These are phyloP conservation scores for Saprolegnia diclina DNA, from an alignment of 352 stramenopile species.

Conservation along the genomic window DNA sequence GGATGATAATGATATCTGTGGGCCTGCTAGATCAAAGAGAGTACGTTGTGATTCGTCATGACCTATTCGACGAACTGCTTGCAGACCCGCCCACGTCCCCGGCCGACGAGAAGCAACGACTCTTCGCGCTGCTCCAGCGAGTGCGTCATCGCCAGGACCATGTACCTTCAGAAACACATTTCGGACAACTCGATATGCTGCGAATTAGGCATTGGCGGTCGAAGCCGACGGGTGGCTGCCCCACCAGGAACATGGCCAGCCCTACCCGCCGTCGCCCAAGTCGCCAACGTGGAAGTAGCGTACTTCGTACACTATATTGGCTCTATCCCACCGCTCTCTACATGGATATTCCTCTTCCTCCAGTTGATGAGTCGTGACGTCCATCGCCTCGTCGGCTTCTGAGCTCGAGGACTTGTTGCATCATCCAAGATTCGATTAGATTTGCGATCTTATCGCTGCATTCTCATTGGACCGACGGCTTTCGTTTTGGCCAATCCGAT, in stretches of 20 bases:
- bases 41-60: background rate
- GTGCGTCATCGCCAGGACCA: conserved; percentile 11
- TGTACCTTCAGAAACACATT: background rate
- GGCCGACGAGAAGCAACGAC: background rate
- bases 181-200: background rate
- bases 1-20: background rate
- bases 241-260: conserved; percentile 4
- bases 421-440: too few species aligned
- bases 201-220: background rate
- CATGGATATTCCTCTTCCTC: background rate
- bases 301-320: too few species aligned
- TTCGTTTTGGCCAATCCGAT: too few species aligned
- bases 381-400: too few species aligned
- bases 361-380: background rate
- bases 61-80: too few species aligned
- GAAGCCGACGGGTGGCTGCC: background rate
- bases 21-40: background rate
- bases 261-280: background rate
- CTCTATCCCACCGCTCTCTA: background rate
- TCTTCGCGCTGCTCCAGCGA: conserved; percentile 5
- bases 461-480: too few species aligned
- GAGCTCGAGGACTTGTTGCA: too few species aligned
- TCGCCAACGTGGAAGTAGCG: conserved; percentile 1
- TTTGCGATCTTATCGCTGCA: too few species aligned
- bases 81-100: background rate